A percentile compares a stretch with the other conserved stretches of the same genome.
phyloP scores from a whole-genome alignment of 768 basidiomycete species.

The Mycena belliarum region DNA sequence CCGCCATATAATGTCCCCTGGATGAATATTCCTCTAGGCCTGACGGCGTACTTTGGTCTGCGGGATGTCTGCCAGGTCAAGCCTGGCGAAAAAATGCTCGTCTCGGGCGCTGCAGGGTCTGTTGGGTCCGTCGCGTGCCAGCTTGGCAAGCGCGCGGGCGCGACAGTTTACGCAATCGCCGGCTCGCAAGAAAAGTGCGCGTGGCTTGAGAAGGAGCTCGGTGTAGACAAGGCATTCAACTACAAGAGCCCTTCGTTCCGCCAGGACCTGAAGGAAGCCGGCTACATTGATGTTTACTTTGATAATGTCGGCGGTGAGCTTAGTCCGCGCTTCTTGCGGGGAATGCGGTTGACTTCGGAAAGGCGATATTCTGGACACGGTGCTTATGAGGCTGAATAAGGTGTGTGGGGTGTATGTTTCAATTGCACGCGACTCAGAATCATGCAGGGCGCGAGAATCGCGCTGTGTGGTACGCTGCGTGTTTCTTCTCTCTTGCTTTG shows the following conservation, averaged over 20 bases:
- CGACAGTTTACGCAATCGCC: constrained; percentile 86
- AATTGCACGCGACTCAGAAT: neutral
- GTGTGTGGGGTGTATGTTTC: neutral
- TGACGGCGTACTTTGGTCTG: constrained; percentile 92
- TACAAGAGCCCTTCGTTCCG: constrained; percentile 81
- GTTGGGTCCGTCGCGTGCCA: constrained; percentile 86
- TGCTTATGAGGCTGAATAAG: constrained; percentile 69
- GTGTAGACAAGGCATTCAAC: constrained; percentile 81
- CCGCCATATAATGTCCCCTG: neutral
- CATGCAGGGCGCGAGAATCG: constrained; percentile 66
- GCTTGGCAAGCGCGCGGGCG: constrained; percentile 75
- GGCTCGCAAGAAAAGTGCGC: constrained; percentile 82
- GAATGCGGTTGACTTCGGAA: constrained; percentile 25
- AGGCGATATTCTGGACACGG: constrained; percentile 81
- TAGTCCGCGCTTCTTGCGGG: neutral
- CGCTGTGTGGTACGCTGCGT: constrained; percentile 67
- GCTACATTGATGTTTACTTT: constrained; percentile 83
- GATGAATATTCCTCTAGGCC: constrained; percentile 41
- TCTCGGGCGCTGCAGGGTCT: constrained; percentile 89
- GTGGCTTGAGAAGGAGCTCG: constrained; percentile 84
- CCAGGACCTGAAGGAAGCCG: constrained; percentile 72
- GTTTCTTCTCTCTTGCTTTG: neutral
- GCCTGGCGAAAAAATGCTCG: constrained; percentile 81
- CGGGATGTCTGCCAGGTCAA: constrained; percentile 80
- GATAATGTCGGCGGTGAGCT: constrained; percentile 71